These are phyloP conservation scores for Venturia nashicola DNA, from an alignment of 2,329 filamentous ascomycete species.

Conservation along the genomic window DNA sequence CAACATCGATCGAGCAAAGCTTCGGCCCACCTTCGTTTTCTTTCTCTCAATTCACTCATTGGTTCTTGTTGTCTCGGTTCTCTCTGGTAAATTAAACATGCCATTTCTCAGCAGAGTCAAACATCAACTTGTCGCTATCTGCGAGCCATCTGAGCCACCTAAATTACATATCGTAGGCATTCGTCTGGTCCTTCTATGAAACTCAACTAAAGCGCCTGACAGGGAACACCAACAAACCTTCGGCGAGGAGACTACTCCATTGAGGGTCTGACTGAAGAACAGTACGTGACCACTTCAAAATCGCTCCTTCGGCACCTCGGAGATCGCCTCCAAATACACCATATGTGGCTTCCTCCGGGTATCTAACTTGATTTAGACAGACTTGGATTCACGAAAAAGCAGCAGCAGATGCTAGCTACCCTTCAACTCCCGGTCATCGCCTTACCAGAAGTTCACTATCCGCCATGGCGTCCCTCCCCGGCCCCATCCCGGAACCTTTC, in stretches of 20 bases:
- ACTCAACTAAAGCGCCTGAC: background rate
- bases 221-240: slow-evolving; percentile 12
- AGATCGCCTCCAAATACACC: background rate
- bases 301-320: background rate
- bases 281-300: slow-evolving; percentile 32
- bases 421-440: background rate
- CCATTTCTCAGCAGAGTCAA: background rate
- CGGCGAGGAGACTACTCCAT: slow-evolving; percentile 26
- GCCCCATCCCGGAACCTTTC: background rate
- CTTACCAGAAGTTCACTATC: background rate
- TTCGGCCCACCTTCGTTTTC: background rate
- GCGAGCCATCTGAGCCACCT: background rate
- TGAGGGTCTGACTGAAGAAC: slow-evolving; percentile 45
- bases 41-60: background rate
- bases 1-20: background rate
- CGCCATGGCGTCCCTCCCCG: background rate
- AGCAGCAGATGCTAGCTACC: background rate
- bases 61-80: background rate
- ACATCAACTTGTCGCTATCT: background rate
- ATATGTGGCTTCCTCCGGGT: background rate
- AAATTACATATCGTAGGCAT: slow-evolving; percentile 1
- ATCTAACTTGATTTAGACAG: slow-evolving; percentile 2
- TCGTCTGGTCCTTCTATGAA: background rate
- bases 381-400: slow-evolving; percentile 8
- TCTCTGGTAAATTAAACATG: background rate